Base-by-base conservation (phyloP, 768 basidiomycete genomes). In the Tricholoma furcatifolium region DNA sequence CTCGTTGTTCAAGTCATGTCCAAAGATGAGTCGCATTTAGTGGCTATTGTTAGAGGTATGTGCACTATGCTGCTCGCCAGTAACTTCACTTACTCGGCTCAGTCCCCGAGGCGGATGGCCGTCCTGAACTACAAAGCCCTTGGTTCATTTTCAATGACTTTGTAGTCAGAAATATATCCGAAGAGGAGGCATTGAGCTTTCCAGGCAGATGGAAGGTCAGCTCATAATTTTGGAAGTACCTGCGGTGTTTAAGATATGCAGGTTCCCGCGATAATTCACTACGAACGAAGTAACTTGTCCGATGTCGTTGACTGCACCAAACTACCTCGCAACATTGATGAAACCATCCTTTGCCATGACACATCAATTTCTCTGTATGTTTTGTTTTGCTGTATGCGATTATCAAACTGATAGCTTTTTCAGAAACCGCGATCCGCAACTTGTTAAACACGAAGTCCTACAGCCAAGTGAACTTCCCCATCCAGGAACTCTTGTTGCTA, bases 101-200 rank as follows among this genome's bases (percentile, higher is more conserved):
- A 38, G 91, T 94, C 35, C 90, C 90, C 0, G 84, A 87, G 51
- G 81, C 81, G 1, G 84, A 86, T 62, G 67, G 63, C 7, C 63
- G 72, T 10, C 51, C 64, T 1, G 69, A 74, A 47, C 50, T 63
- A 14, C 59, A 58, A 17, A 84, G 82, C 49, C 82, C 84, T 1
- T 99, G 97, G 97, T 88, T 88, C 62, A 68, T 98, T 50, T 98
- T 98, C 83, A 99, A 99, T 63, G 97, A 99, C 64, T 99, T 99
- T 63, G 78, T 85, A 1, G 97, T 99, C 11, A 77, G 77, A 43
- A 90, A 91, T 51, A 83, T 98, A 27, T 74, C 87, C 2, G 90
- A 96, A 68, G 79, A 85, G 31, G 94, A 98, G 60, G 96, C 91
- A 1, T 69, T 98, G 53, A 85, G 87, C 62, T 94, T 97, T 63